Evolutionary conservation across 441 rosid species (phyloP).

Genomic region (Aleurites moluccanus): DNA sequence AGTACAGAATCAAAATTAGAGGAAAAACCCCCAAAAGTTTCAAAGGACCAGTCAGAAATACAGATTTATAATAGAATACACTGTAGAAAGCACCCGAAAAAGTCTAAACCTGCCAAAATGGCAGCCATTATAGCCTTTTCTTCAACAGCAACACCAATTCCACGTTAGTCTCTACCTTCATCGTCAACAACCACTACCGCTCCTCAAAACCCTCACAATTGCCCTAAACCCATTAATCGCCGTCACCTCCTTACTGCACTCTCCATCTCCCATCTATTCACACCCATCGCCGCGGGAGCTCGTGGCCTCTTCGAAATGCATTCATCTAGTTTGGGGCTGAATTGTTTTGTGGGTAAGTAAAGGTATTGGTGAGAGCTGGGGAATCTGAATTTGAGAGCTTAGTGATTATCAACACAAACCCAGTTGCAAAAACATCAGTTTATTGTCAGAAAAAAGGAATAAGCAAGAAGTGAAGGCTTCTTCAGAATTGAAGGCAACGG

Average conservation of each 20-base stretch:
- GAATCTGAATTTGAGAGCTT: slow-evolving; percentile 78
- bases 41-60: too few species aligned
- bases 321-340: slow-evolving; percentile 7
- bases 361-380: slow-evolving; percentile 93
- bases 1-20: too few species aligned
- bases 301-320: slow-evolving; percentile 76
- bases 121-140: slow-evolving; percentile 18
- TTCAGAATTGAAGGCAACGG: slow-evolving; percentile 60
- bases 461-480: slow-evolving; percentile 71
- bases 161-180: slow-evolving; percentile 22
- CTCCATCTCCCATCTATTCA: slow-evolving; percentile 24
- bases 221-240: slow-evolving; percentile 34
- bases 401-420: slow-evolving; percentile 86
- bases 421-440: slow-evolving; percentile 82
- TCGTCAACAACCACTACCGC: slow-evolving; percentile 8
- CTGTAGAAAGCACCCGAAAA: neutral
- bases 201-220: slow-evolving; percentile 14
- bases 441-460: slow-evolving; percentile 86
- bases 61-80: too few species aligned
- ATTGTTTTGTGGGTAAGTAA: slow-evolving; percentile 19
- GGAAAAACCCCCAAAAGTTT: too few species aligned
- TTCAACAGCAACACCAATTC: slow-evolving; percentile 1
- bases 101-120: slow-evolving; percentile 33
- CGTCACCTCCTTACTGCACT: slow-evolving; percentile 54
- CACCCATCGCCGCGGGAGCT: slow-evolving; percentile 33